Evolutionary conservation across 129 eudicot genomes (phyloP).

Genomic region (Flaveria linearis): DNA sequence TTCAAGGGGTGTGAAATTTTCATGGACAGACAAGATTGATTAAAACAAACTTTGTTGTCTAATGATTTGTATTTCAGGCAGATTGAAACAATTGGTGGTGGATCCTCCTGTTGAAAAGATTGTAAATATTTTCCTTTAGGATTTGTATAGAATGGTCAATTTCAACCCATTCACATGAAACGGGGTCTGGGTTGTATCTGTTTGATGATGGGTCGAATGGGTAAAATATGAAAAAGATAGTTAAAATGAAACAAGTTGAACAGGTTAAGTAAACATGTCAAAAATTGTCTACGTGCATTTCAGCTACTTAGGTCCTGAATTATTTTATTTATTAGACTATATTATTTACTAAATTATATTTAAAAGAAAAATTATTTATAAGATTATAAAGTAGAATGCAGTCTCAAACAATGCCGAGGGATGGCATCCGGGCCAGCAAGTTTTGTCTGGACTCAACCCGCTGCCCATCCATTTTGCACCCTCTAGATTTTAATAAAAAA

Average conservation of each 20-base stretch:
- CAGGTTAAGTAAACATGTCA: neutral
- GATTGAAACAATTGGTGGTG: constrained; percentile 10
- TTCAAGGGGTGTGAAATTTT: neutral
- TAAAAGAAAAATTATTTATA: neutral
- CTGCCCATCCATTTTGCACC: neutral
- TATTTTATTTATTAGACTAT: neutral
- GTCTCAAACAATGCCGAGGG: neutral
- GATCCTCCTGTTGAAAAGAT: neutral
- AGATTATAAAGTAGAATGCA: neutral
- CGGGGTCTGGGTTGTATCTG: neutral
- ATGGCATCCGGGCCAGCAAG: neutral
- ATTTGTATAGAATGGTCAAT: neutral
- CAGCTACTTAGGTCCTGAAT: neutral
- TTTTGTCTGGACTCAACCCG: neutral
- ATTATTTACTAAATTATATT: neutral
- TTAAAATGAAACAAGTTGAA: neutral
- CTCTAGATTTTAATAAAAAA: neutral
- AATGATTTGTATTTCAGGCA: constrained; percentile 10
- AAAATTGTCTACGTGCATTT: neutral
- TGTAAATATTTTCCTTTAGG: neutral
- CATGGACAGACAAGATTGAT: constrained; percentile 9
- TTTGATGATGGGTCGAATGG: neutral
- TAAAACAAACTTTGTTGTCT: constrained; percentile 12
- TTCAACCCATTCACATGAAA: neutral
- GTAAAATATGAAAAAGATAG: neutral